These are phyloP conservation scores for Pichia manshurica DNA, from an alignment of 805 yeast genomes.

Conservation along the genomic window DNA sequence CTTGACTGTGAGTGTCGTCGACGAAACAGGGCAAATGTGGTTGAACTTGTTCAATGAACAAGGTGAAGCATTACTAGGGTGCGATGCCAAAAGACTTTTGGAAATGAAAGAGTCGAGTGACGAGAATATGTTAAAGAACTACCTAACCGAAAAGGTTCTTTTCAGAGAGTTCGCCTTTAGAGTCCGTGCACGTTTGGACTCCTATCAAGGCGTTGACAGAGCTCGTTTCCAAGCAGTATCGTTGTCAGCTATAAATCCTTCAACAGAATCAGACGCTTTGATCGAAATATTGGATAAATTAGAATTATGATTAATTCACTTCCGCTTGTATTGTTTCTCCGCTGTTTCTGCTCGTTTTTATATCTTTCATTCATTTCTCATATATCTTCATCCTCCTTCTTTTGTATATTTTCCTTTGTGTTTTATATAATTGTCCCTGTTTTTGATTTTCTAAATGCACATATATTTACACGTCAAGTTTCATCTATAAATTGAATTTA, in stretches of 20 bases:
- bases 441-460: too few species aligned
- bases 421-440: too few species aligned
- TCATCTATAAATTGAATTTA: neutral
- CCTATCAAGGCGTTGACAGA: constrained; percentile 71
- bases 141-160: constrained; percentile 32
- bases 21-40: constrained; percentile 81
- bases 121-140: constrained; percentile 30
- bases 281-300: constrained; percentile 39
- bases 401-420: too few species aligned
- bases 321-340: neutral
- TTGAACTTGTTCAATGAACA: constrained; percentile 81
- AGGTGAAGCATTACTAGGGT: constrained; percentile 58
- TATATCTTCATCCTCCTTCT: neutral
- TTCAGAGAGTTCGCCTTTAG: constrained; percentile 72
- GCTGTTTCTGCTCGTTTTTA: neutral
- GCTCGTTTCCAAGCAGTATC: constrained; percentile 67
- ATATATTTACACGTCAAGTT: neutral
- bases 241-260: constrained; percentile 47
- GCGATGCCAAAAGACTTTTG: constrained; percentile 57
- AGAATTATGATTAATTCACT: constrained; percentile 18
- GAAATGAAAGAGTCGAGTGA: constrained; percentile 46
- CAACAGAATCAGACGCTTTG: constrained; percentile 55
- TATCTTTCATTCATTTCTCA: constrained; percentile 2
- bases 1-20: constrained; percentile 69
- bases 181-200: constrained; percentile 76